These are phyloP conservation scores for Stephania yunnanensis DNA, from an alignment of 164 flowering plant species.

Conservation along the genomic window DNA sequence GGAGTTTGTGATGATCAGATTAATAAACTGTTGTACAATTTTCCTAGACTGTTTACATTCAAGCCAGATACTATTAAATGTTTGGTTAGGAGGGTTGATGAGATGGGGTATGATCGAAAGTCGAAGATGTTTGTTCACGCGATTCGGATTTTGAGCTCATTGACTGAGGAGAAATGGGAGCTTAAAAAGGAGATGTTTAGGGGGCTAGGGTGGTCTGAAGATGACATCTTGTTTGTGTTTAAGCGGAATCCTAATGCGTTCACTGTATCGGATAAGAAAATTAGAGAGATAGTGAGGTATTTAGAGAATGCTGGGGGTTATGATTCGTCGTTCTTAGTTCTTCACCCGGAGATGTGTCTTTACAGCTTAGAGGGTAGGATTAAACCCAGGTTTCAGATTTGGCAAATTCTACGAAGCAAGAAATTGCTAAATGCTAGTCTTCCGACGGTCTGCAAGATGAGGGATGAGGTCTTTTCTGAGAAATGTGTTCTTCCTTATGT, in stretches of 20 bases:
- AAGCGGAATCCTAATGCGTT: background rate
- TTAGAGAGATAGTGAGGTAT: background rate
- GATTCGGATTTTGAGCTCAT: slow-evolving; percentile 1
- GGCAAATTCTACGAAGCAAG: background rate
- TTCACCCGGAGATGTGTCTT: background rate
- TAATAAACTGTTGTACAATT: background rate
- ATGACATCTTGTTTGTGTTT: slow-evolving; percentile 8
- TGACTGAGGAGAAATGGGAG: slow-evolving; percentile 5
- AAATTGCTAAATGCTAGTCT: background rate
- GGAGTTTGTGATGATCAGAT: slow-evolving; percentile 4
- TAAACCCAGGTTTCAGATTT: background rate
- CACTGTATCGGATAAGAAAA: background rate
- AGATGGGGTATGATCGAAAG: background rate
- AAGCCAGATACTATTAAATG: background rate
- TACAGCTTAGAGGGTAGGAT: background rate
- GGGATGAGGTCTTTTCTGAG: background rate
- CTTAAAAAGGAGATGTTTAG: slow-evolving; percentile 3
- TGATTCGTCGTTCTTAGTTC: background rate
- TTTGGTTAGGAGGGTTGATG: slow-evolving; percentile 8
- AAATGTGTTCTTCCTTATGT: slow-evolving; percentile 7
- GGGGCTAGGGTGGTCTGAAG: slow-evolving; percentile 1
- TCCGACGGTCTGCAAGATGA: background rate
- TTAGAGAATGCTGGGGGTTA: background rate
- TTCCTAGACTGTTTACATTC: slow-evolving; percentile 2
- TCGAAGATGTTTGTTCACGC: slow-evolving; percentile 1